Conservation (phyloP, 2,329 filamentous ascomycete species). For the Endoconidiophora laricicola region DNA sequence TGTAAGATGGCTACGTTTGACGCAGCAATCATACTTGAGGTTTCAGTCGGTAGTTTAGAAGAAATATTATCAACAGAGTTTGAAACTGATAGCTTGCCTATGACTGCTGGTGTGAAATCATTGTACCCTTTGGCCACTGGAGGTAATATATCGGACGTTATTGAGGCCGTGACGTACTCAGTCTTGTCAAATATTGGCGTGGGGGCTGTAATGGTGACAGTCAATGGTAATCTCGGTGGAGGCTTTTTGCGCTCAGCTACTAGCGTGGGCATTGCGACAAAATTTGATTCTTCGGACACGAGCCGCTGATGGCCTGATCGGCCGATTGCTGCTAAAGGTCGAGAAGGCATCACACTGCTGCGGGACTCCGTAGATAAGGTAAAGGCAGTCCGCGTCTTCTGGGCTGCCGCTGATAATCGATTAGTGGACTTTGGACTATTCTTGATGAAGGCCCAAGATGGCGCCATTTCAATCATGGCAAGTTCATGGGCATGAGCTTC, state of each 20-base stretch:
- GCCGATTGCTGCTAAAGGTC: neutral
- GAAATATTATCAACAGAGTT: no score
- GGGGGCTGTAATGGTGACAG: neutral
- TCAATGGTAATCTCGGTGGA: slow-evolving; percentile 4
- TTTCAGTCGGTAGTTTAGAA: no score
- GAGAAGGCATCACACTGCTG: neutral
- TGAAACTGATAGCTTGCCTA: no score
- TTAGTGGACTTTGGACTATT: neutral
- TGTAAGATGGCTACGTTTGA: no score
- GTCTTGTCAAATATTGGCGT: neutral
- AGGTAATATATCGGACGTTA: no score
- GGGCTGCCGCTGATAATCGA: neutral
- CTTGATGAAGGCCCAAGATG: slow-evolving; percentile 14
- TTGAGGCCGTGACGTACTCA: no score
- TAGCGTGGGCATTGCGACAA: neutral
- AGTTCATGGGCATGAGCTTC: slow-evolving; percentile 6
- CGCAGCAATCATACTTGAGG: no score
- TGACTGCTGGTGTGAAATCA: no score
- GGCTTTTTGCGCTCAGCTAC: neutral
- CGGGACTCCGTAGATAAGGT: neutral
- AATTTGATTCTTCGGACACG: slow-evolving; percentile 4
- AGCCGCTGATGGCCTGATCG: slow-evolving; percentile 5
- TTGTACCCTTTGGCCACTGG: no score
- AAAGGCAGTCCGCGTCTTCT: neutral
- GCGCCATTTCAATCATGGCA: slow-evolving; percentile 13